Conservation (phyloP, 805 yeast species). For the Candida vaughaniae region DNA sequence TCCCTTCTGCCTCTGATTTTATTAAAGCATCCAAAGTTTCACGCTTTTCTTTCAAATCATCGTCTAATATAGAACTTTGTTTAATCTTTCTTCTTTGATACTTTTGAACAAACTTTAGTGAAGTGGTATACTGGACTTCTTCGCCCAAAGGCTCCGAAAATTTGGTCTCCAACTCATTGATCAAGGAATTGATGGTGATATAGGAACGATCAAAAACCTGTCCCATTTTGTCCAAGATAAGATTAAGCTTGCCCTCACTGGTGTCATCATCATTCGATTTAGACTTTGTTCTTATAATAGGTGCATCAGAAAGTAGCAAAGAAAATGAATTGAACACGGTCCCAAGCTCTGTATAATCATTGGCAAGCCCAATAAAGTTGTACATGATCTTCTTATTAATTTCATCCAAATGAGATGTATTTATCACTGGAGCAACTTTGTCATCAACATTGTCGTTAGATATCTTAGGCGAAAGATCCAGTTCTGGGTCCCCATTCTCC, state of each 20-base stretch:
- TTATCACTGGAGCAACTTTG: slow-evolving; percentile 13
- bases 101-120: slow-evolving; percentile 56
- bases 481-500: not conserved
- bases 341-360: slow-evolving; percentile 75
- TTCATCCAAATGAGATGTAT: slow-evolving; percentile 51
- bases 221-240: slow-evolving; percentile 72
- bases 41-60: slow-evolving; percentile 31
- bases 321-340: slow-evolving; percentile 54
- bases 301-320: slow-evolving; percentile 39
- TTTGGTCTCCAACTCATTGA: slow-evolving; percentile 52
- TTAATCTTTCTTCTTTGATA: slow-evolving; percentile 48
- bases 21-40: slow-evolving; percentile 29
- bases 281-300: slow-evolving; percentile 18
- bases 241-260: slow-evolving; percentile 29
- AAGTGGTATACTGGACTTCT: slow-evolving; percentile 62
- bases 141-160: slow-evolving; percentile 71
- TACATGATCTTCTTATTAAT: slow-evolving; percentile 54
- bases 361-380: slow-evolving; percentile 56
- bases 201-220: slow-evolving; percentile 75
- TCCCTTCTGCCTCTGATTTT: slow-evolving; percentile 29
- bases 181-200: slow-evolving; percentile 51
- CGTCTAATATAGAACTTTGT: slow-evolving; percentile 31
- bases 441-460: slow-evolving; percentile 3
- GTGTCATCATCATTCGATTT: slow-evolving; percentile 26
- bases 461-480: slow-evolving; percentile 6